Base-by-base conservation (phyloP, 2,329 filamentous ascomycete species). In the Trichoderma koningiopsis region DNA sequence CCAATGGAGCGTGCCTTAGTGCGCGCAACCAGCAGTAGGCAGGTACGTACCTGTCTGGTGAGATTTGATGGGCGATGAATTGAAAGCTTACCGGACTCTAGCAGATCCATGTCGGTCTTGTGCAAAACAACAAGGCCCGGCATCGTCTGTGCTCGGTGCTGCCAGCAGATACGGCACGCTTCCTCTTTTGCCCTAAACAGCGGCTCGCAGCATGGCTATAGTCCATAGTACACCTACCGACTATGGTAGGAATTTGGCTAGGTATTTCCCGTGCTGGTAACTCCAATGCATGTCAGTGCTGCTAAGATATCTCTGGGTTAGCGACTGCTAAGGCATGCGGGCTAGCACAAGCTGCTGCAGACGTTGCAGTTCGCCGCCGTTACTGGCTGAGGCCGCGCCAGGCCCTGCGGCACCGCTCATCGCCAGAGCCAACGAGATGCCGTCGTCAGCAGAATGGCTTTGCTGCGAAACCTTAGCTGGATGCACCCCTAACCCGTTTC, bases 381-480 rank as follows among this genome's bases (percentile, higher is more conserved):
- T 35, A 55, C 64, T 67, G 64, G 64, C 56, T 53, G 55, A n/a
- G 37, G 14, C 55, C 7, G 19, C 16, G 40, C 16, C 53, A 56
- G 53, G 53, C 53, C 57, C 57, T 33, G 33, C 29, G 24, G 19
- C 57, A 49, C 43, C 43, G 49, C 31, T 49, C 35, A 58, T 40
- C 31, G 53, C 11, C 37, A 68, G 29, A 68, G 47, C 64, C 56
- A 68, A 68, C 56, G 56, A 40, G 31, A 11, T 37, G 55, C 56
- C 64, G 22, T 52, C 11, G 64, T 59, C 56, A 60, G 56, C 64
- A 60, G 33, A 13, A 60, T 60, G 64, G 56, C 56, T 60, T 67
- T 27, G 35, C 62, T 56, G 35, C 63, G 27, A 58, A 66, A 66
- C 63, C 35, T 66, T 56, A 27, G 11, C 52, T 57, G 35, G 19